These are phyloP conservation scores for Candida sanyaensis DNA, from an alignment of 1,139 yeast genomes.

Conservation along the genomic window DNA sequence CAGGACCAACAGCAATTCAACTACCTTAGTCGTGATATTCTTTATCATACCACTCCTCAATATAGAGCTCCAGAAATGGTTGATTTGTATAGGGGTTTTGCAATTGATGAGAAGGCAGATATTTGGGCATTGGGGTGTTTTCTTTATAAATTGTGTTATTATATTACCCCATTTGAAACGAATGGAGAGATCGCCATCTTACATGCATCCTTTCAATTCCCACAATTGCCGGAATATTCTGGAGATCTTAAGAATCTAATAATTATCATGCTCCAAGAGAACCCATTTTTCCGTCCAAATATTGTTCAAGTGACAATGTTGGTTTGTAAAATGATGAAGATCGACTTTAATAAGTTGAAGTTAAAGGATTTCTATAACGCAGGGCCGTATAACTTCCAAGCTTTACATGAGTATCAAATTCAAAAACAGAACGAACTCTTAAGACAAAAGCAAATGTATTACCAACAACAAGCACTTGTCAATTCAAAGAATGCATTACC, in stretches of 20 bases:
- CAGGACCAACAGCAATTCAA: constrained; percentile 62
- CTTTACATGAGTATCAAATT: constrained; percentile 46
- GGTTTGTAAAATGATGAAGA: constrained; percentile 32
- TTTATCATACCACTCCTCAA: constrained; percentile 81
- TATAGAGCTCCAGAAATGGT: constrained; percentile 84
- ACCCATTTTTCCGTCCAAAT: constrained; percentile 83
- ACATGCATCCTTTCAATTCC: constrained; percentile 66
- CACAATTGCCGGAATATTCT: constrained; percentile 54
- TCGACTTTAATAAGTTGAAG: constrained; percentile 27
- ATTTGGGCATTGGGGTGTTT: constrained; percentile 86
- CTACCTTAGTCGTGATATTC: constrained; percentile 61
- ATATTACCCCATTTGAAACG: constrained; percentile 80
- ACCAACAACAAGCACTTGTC: constrained; percentile 28
- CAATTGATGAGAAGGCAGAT: constrained; percentile 77
- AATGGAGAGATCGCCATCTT: constrained; percentile 73
- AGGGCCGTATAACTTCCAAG: constrained; percentile 48
- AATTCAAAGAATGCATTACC: constrained; percentile 8
- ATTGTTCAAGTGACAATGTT: constrained; percentile 64
- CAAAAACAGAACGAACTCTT: constrained; percentile 39
- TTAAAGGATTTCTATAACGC: constrained; percentile 40
- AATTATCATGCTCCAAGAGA: constrained; percentile 76
- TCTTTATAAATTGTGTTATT: constrained; percentile 73
- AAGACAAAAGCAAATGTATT: constrained; percentile 38
- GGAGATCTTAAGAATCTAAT: constrained; percentile 71
- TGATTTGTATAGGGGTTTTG: constrained; percentile 63